Evolutionary conservation across 495 filamentous ascomycete genomes (phyloP).

Genomic region (Podospora anserina): DNA sequence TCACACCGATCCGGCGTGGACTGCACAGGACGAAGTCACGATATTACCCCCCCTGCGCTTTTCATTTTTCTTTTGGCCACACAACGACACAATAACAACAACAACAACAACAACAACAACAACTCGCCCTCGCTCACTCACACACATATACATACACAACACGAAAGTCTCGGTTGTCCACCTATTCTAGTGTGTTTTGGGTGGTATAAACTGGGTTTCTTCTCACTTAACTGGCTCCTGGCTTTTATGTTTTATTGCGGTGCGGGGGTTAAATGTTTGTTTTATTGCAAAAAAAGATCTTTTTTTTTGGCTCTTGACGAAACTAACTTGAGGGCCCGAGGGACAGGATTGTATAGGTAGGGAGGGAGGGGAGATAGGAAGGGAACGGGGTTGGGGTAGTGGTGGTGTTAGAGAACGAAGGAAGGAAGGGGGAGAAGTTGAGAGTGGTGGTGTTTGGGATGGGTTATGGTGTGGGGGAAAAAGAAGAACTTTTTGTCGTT

Average conservation of each 20-base stretch:
- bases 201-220: background rate
- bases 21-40: conserved; percentile 52
- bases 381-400: background rate
- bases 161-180: background rate
- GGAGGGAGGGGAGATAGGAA: background rate
- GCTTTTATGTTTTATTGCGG: background rate
- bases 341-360: background rate
- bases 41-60: conserved; percentile 27
- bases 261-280: background rate
- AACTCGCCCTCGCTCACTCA: background rate
- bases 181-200: background rate
- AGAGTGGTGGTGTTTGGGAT: background rate
- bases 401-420: too few relatives aligned
- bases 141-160: background rate
- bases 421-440: background rate
- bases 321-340: background rate
- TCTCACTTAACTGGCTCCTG: background rate
- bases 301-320: conserved; percentile 3
- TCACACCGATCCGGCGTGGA: conserved; percentile 44
- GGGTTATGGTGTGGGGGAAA: background rate
- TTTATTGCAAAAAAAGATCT: background rate
- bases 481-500: background rate
- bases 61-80: background rate
- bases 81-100: background rate
- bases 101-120: background rate